Percentiles rank a stretch among this genome's conserved stretches.
phyloP scores from a whole-genome alignment of 1,139 yeast species.

The Suhomyces choctaworum region DNA sequence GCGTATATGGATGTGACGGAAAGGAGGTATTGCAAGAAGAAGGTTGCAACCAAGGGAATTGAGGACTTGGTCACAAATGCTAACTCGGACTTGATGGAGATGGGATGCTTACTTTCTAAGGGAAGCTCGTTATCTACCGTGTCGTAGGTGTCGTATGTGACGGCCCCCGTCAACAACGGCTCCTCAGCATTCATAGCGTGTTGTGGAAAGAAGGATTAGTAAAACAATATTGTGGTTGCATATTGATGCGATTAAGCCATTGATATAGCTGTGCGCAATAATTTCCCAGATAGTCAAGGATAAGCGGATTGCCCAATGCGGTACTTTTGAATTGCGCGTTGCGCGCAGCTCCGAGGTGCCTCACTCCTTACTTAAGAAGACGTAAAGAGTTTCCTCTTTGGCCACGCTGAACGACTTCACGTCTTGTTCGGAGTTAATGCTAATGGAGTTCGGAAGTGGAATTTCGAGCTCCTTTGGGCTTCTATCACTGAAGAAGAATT shows the following conservation, averaged over 20 bases:
- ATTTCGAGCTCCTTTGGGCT: constrained; percentile 13
- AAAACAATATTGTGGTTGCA: too few relatives aligned
- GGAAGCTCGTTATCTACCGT: neutral
- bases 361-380: constrained; percentile 1
- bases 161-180: constrained; percentile 30
- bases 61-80: constrained; percentile 31
- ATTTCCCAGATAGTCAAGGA: neutral
- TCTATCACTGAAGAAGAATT: constrained; percentile 12
- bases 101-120: neutral
- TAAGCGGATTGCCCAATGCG: constrained; percentile 4
- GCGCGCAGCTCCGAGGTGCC: constrained; percentile 2
- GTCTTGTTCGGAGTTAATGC: constrained; percentile 2
- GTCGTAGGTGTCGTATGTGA: constrained; percentile 15
- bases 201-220: neutral
- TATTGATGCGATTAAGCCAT: neutral
- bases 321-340: constrained; percentile 1
- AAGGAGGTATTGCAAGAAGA: constrained; percentile 34
- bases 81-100: constrained; percentile 24
- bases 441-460: constrained; percentile 16
- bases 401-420: constrained; percentile 4
- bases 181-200: constrained; percentile 33
- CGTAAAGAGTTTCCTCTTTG: constrained; percentile 4
- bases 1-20: constrained; percentile 37
- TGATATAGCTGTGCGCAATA: neutral
- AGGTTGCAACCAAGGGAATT: constrained; percentile 37